Conservation (phyloP, 2,329 filamentous ascomycete species). For the Exophiala lecanii-corni region DNA sequence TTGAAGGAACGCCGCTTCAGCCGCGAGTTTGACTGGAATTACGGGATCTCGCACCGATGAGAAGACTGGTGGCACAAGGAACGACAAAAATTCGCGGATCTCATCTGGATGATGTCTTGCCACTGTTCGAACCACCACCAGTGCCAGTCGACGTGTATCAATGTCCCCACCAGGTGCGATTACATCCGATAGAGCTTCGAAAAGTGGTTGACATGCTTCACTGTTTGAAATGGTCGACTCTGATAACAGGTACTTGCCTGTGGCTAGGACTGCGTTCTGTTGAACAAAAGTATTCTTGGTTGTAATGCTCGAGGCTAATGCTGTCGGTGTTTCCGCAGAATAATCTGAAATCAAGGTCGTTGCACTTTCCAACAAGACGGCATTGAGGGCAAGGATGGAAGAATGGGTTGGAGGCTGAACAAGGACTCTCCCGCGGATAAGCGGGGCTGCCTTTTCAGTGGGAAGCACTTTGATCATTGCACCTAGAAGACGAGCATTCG, state of each 20-base stretch:
- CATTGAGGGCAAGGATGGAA: slow-evolving; percentile 82
- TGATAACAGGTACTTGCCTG: slow-evolving; percentile 24
- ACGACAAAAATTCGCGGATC: slow-evolving; percentile 64
- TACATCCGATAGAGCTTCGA: slow-evolving; percentile 69
- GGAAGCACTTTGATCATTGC: slow-evolving; percentile 84
- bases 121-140: slow-evolving; percentile 84
- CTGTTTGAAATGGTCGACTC: slow-evolving; percentile 45
- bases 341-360: slow-evolving; percentile 64
- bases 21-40: slow-evolving; percentile 91
- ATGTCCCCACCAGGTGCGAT: slow-evolving; percentile 73
- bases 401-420: slow-evolving; percentile 69
- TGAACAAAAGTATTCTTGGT: slow-evolving; percentile 77
- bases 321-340: slow-evolving; percentile 67
- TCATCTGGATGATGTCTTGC: slow-evolving; percentile 74
- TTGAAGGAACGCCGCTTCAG: slow-evolving; percentile 88
- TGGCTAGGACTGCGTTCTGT: slow-evolving; percentile 25
- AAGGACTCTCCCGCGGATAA: slow-evolving; percentile 72
- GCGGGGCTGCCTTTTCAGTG: slow-evolving; percentile 57
- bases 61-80: slow-evolving; percentile 81
- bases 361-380: slow-evolving; percentile 77
- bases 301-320: slow-evolving; percentile 74
- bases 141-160: slow-evolving; percentile 77
- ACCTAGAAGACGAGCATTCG: slow-evolving; percentile 83
- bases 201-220: slow-evolving; percentile 72
- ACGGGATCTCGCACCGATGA: slow-evolving; percentile 83